Conservation (phyloP, 176 grass and related monocot genomes). For the Triticum aestivum region DNA sequence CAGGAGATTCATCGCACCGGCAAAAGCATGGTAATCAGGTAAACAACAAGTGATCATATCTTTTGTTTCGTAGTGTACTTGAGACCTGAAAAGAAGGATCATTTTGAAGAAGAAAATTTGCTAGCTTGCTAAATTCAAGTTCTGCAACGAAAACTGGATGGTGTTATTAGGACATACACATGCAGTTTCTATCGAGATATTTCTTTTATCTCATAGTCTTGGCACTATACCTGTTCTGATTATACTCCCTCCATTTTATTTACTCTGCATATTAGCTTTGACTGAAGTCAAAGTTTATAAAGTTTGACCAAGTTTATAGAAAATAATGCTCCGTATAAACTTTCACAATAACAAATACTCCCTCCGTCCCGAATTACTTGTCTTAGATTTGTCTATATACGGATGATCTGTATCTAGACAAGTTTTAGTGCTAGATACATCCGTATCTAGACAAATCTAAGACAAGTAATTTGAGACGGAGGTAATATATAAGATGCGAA, state of each 20-base stretch:
- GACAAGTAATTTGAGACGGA: no score
- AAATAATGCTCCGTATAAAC: no score
- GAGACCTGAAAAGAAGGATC: neutral
- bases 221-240: neutral
- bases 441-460: no score
- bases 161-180: neutral
- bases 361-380: no score
- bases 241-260: neutral
- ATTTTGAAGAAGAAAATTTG: neutral
- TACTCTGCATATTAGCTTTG: no score
- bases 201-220: neutral
- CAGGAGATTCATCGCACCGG: conserved; percentile 37
- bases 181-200: conserved; percentile 28
- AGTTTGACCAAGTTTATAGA: no score
- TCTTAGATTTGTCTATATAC: no score
- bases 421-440: no score
- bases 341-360: no score
- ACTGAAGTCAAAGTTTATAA: no score
- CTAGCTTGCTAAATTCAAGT: neutral
- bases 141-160: neutral
- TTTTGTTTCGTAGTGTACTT: neutral
- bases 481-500: no score
- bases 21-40: conserved; percentile 44
- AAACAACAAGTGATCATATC: neutral
- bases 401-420: no score